phyloP scores from a whole-genome alignment of 306 rosid genomes.

The Corylus avellana region DNA sequence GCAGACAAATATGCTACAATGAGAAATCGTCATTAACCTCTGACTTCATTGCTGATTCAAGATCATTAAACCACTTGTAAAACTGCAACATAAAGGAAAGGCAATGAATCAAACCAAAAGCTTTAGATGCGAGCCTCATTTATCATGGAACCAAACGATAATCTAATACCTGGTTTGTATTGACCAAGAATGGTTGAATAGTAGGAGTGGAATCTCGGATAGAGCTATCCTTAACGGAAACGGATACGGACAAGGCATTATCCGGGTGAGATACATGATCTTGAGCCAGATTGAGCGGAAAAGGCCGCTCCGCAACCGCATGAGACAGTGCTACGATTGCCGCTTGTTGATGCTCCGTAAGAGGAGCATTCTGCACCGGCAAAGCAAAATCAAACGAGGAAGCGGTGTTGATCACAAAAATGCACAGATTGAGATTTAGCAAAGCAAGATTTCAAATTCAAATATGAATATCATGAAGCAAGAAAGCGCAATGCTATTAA shows the following conservation, averaged over 20 bases:
- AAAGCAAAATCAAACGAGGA: slow-evolving; percentile 3
- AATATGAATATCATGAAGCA: background rate
- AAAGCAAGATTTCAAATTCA: background rate
- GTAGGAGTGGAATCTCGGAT: slow-evolving; percentile 56
- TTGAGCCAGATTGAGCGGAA: slow-evolving; percentile 73
- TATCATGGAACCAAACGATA: background rate
- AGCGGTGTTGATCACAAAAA: slow-evolving; percentile 15
- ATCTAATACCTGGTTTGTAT: slow-evolving; percentile 69
- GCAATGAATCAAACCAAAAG: background rate
- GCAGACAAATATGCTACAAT: background rate
- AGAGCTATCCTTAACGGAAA: slow-evolving; percentile 51
- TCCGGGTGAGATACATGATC: slow-evolving; percentile 56
- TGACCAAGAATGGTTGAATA: slow-evolving; percentile 71
- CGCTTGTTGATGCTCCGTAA: slow-evolving; percentile 76
- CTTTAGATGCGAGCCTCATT: background rate
- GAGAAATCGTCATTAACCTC: slow-evolving; percentile 62
- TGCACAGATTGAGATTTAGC: background rate
- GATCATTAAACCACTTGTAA: slow-evolving; percentile 94
- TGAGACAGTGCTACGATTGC: slow-evolving; percentile 68
- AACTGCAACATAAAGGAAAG: slow-evolving; percentile 56
- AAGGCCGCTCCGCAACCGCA: slow-evolving; percentile 79
- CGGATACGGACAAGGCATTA: slow-evolving; percentile 44
- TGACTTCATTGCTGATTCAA: slow-evolving; percentile 94
- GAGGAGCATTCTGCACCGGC: slow-evolving; percentile 69
- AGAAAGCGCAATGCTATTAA: background rate